Conservation (phyloP, 208 protist genomes). For the Porcisia hertigi region DNA sequence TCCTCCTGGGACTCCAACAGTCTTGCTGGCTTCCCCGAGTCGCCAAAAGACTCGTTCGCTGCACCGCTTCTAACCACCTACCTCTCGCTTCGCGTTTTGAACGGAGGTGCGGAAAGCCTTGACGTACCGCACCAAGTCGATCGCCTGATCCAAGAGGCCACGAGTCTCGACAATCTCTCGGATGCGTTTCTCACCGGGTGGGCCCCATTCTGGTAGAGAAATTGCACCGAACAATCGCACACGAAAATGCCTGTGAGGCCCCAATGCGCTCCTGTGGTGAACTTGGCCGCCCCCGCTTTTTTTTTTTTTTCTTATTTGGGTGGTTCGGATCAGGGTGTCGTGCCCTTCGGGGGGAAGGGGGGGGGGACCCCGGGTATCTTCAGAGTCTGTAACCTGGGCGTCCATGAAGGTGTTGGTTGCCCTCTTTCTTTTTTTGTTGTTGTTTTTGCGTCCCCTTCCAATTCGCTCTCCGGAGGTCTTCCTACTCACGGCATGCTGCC, state of each 20-base stretch:
- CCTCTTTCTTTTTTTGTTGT: not conserved
- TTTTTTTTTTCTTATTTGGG: too few relatives aligned
- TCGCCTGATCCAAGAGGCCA: conserved; percentile 88
- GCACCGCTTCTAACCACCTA: conserved; percentile 77
- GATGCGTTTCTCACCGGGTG: conserved; percentile 91
- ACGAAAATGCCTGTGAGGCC: not conserved
- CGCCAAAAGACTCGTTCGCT: conserved; percentile 42
- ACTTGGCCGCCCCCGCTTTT: not conserved
- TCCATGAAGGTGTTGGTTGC: not conserved
- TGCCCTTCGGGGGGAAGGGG: too few relatives aligned
- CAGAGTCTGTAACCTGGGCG: not conserved
- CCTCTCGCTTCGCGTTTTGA: conserved; percentile 63
- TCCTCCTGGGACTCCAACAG: conserved; percentile 59
- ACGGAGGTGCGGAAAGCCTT: conserved; percentile 56
- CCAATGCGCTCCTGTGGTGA: not conserved
- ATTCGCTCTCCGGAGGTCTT: too few relatives aligned
- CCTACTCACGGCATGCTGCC: too few relatives aligned
- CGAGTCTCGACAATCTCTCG: conserved; percentile 85
- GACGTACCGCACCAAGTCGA: conserved; percentile 90
- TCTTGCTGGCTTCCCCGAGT: conserved; percentile 40
- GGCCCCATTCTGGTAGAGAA: conserved; percentile 88
- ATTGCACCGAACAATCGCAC: not conserved
- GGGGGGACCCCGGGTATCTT: too few relatives aligned
- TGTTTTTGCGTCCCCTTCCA: too few relatives aligned
- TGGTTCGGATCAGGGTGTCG: too few relatives aligned